Base-by-base conservation (phyloP, 257 asterid genomes). In the Jacaranda mimosifolia region DNA sequence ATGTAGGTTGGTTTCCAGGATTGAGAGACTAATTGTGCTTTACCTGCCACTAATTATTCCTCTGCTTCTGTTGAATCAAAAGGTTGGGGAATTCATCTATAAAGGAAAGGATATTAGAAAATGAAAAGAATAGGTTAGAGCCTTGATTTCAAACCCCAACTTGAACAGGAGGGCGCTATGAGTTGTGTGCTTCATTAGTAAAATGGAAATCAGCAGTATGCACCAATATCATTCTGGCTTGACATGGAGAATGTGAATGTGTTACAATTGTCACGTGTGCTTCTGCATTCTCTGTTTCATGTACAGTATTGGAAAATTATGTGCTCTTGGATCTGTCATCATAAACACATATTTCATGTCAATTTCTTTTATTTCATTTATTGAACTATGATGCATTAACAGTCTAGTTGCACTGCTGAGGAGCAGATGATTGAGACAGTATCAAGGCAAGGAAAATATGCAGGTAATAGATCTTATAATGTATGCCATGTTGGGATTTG, bases 401-500 rank as follows among this genome's bases (percentile, higher is more conserved):
- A 70, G 74, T 76, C 43, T 76, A 63, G 74, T 63, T 49, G 72
- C 79, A 55, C 43, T 46, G 74, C 14, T 64, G 83, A 63, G 59
- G 77, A 65, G 56, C 76, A 63, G 77, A 80, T 67, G 77, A 21
- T 56, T 32, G 80, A 58, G 77, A 59, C 67, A 63, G 46, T 81
- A 56, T 38, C 80, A 39, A 58, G 21, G 71, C 76, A 74, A 45
- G 76, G 78, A 84, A 70, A 73, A 58, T 74, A 63, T 19, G 53
- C 72, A 12, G 90, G 96, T 88, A 81, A 77, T 46, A 45, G 14
- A 76, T 87, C 49, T 49, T 46, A 58, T 62, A 46, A 62, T 21
- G 19, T 15, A 21, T 59, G 35, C 70, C 64, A 36, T 35, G 7
- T 36, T 48, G 14, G 48, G 63, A 32, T 26, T 58, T 68, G 63